These are phyloP conservation scores for Mycena floridula DNA, from an alignment of 768 basidiomycete species.

Conservation along the genomic window DNA sequence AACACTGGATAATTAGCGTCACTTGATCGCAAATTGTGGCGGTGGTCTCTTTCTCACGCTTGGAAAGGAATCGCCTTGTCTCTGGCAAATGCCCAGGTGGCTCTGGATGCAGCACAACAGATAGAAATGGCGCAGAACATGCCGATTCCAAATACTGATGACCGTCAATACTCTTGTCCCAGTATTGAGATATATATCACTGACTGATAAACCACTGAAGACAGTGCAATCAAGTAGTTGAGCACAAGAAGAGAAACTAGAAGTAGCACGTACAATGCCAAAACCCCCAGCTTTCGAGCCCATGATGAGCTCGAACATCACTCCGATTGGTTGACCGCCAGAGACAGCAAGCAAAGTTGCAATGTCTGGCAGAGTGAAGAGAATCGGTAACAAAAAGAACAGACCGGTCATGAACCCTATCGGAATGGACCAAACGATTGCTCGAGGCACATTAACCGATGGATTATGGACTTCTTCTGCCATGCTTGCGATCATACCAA, in stretches of 20 bases:
- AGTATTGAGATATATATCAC: slow-evolving; percentile 10
- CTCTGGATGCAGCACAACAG: slow-evolving; percentile 59
- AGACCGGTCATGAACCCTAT: slow-evolving; percentile 47
- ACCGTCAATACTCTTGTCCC: too few species aligned
- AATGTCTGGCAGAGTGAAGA: slow-evolving; percentile 61
- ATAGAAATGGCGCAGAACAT: slow-evolving; percentile 65
- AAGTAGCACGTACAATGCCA: slow-evolving; percentile 40
- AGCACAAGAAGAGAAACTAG: slow-evolving; percentile 1
- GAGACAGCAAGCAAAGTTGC: slow-evolving; percentile 43
- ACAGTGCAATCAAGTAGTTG: not conserved
- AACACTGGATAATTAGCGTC: too few species aligned
- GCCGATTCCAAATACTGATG: slow-evolving; percentile 45
- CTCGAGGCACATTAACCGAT: slow-evolving; percentile 44
- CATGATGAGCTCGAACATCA: slow-evolving; percentile 59
- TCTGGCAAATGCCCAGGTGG: slow-evolving; percentile 67
- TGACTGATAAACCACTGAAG: slow-evolving; percentile 36
- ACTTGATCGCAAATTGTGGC: too few species aligned
- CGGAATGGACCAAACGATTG: slow-evolving; percentile 48
- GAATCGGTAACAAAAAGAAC: slow-evolving; percentile 53
- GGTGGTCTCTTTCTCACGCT: too few species aligned
- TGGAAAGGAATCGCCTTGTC: slow-evolving; percentile 60
- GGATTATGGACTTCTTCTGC: slow-evolving; percentile 64
- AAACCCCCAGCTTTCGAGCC: slow-evolving; percentile 58
- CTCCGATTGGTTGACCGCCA: slow-evolving; percentile 56
- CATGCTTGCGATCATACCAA: slow-evolving; percentile 66